phyloP scores from a whole-genome alignment of 768 basidiomycete species.

The Coprinellus micaceus region DNA sequence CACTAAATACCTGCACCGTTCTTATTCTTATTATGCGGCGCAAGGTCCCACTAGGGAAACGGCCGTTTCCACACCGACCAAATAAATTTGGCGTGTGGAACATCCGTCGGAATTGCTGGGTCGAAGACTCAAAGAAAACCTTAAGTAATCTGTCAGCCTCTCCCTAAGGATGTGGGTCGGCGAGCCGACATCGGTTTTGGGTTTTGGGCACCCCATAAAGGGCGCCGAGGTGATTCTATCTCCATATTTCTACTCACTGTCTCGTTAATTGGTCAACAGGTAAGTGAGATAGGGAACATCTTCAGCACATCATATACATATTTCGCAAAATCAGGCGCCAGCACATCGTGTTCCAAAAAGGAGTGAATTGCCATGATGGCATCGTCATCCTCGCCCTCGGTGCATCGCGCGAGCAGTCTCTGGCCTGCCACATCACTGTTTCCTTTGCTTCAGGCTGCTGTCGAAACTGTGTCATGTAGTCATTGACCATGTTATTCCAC shows the following conservation, averaged over 20 bases:
- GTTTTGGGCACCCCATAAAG: background rate
- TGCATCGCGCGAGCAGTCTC: too few relatives aligned
- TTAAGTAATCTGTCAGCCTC: background rate
- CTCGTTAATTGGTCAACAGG: background rate
- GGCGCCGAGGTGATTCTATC: background rate
- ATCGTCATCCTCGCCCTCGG: too few relatives aligned
- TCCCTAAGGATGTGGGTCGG: background rate
- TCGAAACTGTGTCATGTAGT: too few relatives aligned
- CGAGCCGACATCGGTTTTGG: too few relatives aligned
- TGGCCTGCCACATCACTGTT: too few relatives aligned
- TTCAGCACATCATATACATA: background rate
- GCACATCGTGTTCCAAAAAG: background rate
- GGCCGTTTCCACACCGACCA: too few relatives aligned
- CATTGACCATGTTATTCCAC: too few relatives aligned
- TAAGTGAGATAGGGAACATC: background rate
- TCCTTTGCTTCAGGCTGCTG: too few relatives aligned
- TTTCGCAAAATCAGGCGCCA: background rate
- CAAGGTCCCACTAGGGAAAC: too few relatives aligned
- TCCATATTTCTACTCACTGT: background rate
- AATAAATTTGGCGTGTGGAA: background rate
- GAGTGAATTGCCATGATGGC: background rate
- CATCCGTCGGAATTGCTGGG: background rate
- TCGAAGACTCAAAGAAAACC: background rate
- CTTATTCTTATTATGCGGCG: too few relatives aligned
- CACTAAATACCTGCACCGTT: background rate